A percentile compares a stretch with the other conserved stretches of the same genome.
Conservation (phyloP, 495 filamentous ascomycete genomes). For the Aspergillus panamensis region DNA sequence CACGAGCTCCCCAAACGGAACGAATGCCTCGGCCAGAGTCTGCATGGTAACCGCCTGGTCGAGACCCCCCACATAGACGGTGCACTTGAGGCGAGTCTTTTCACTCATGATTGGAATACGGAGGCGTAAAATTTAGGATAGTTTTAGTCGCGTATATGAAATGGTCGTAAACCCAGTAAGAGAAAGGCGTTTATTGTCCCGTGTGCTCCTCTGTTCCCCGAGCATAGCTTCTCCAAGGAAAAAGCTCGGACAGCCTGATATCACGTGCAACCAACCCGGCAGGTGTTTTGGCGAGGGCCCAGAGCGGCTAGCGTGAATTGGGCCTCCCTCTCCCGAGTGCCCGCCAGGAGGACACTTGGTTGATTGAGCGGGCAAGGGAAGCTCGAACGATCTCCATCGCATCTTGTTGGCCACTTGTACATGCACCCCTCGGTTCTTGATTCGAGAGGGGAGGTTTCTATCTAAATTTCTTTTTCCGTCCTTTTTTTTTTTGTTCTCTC, state of each 20-base stretch:
- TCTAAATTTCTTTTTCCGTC: slow-evolving; percentile 5
- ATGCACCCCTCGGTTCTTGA: slow-evolving; percentile 23
- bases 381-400: slow-evolving; percentile 10
- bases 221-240: slow-evolving; percentile 6
- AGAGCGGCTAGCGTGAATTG: slow-evolving; percentile 26
- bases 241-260: slow-evolving; percentile 31
- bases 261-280: slow-evolving; percentile 38
- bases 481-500: slow-evolving; percentile 9
- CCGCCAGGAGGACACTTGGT: slow-evolving; percentile 50
- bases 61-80: slow-evolving; percentile 87
- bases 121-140: not conserved
- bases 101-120: slow-evolving; percentile 61
- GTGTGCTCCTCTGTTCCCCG: not conserved
- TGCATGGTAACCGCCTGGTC: slow-evolving; percentile 69
- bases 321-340: not conserved
- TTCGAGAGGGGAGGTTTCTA: slow-evolving; percentile 23
- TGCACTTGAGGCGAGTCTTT: slow-evolving; percentile 75
- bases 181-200: no score
- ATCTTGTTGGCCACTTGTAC: slow-evolving; percentile 18
- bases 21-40: slow-evolving; percentile 82
- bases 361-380: slow-evolving; percentile 17
- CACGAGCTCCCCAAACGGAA: slow-evolving; percentile 92
- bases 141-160: not conserved
- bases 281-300: slow-evolving; percentile 40
- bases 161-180: not conserved